Evolutionary conservation across 352 stramenopile genomes (phyloP).

Genomic region (Phytophthora capsici): DNA sequence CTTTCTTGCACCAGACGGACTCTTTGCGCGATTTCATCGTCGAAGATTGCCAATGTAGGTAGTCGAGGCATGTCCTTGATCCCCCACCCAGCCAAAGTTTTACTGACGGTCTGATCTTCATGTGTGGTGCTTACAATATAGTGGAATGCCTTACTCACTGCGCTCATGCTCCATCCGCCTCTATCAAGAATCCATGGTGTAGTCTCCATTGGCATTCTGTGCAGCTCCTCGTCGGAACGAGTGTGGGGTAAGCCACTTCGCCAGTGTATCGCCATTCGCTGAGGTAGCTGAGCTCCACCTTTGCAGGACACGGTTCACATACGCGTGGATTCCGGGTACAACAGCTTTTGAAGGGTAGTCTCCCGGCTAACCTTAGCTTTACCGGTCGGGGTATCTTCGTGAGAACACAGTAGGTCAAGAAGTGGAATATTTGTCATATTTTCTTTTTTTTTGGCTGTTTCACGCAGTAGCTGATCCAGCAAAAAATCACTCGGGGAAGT

Average conservation of each 20-base stretch:
- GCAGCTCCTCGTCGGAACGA: constrained; percentile 8
- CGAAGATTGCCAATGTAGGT: constrained; percentile 8
- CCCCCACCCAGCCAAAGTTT: constrained; percentile 1
- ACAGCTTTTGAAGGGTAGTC: too few species aligned
- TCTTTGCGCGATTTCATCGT: too few species aligned
- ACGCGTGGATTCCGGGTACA: constrained; percentile 5
- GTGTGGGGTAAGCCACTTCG: constrained; percentile 3
- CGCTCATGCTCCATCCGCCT: constrained; percentile 2
- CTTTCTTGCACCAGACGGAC: too few species aligned
- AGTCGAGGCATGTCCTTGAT: not conserved
- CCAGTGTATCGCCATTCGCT: not conserved
- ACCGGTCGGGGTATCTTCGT: too few species aligned
- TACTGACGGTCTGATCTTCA: constrained; percentile 6
- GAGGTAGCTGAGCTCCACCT: not conserved
- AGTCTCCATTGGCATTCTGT: constrained; percentile 5
- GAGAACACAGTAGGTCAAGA: too few species aligned
- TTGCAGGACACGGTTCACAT: constrained; percentile 3
- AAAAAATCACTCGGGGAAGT: not conserved
- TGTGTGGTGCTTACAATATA: constrained; percentile 17
- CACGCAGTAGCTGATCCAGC: too few species aligned
- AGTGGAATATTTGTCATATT: too few species aligned
- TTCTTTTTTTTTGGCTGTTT: too few species aligned
- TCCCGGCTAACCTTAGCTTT: too few species aligned
- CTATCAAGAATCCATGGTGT: constrained; percentile 15
- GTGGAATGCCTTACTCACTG: constrained; percentile 13